Base-by-base conservation (phyloP, 495 filamentous ascomycete species). In the Monascus purpureus region DNA sequence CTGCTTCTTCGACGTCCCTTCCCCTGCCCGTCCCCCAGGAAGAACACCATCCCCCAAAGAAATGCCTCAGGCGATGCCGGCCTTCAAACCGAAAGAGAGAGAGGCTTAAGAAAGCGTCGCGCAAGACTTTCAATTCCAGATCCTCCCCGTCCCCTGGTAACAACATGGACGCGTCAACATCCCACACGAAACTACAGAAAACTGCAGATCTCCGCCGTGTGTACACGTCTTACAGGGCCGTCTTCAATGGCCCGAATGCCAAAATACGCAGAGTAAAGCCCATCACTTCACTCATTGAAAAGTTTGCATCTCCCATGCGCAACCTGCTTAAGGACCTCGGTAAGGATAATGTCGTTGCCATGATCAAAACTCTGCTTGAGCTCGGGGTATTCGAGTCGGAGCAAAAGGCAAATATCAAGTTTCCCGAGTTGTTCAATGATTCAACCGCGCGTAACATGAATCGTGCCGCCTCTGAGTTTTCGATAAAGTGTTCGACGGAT, bases 341-440 rank as follows among this genome's bases (percentile, higher is more conserved):
- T 9, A 17, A 37, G 25, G 40, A 54, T 9, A 47, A 46, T 17
- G 43, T 52, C 17, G 35, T 41, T 13, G 41, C 42, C 14, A 55
- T 57, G 13, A 15, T 50, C 20, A 48, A 51, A 30, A 31, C 29
- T 24, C 39, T 57, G 13, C 28, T 55, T 28, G 41, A 47, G 27
- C 31, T 43, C 12, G 17, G 37, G 1, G 29, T 57, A 13, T 57
- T 57, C 35, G 34, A 49, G 33, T 55, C 51, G 19, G 46, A 54
- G 25, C 23, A 43, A 25, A 44, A 45, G 27, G 49, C 52, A 22
- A 55, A 49, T 37, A 45, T 45, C 26, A 44, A 40, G 36, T 55
- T 51, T 35, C 53, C 53, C 12, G 51, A 55, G 28, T 38, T 57
- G 13, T 57, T 52, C 33, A 36, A 33, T 18, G 34, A 37, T 5